Base-by-base conservation (phyloP, 1,284 basidiomycete genomes). In the Leccinum subrobustum region DNA sequence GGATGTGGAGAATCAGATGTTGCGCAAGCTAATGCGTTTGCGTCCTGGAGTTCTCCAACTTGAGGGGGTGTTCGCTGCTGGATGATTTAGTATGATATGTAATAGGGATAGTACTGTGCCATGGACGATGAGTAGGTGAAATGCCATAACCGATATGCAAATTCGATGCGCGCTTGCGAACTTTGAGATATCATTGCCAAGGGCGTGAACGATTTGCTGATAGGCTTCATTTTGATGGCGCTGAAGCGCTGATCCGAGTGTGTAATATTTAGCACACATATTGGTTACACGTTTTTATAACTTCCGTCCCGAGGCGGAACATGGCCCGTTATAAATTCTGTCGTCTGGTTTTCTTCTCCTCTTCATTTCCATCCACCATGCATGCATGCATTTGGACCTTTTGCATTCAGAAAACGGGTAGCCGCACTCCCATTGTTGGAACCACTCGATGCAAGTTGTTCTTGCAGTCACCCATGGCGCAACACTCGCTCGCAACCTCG, bases 11-110 rank as follows among this genome's bases (percentile, higher is more conserved):
- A 53, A 64, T 58, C 57, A 54, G 42, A 56, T 61, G 57, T 58
- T 60, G 11, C 16, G 31, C 56, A 37, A 54, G 18, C 31, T 39
- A 44, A 8, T 52, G 58, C 54, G 67, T 57, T 71, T 54, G 54
- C 56, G 25, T 57, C 60, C 57, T 47, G 54, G 47, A 60, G 61
- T 57, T 51, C 18, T 57, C 27, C 59, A 18, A 18, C 54, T 48
- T 37, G 18, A 0, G 39, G 14, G 25, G 53, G 52, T 60, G 44
- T 52, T 47, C 27, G 57, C 42, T 35, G 18, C 12, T 48, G 59
- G 69, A 67, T 53, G 53, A 12, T 72, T 60, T 37, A 11, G 53
- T 67, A 60, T 20, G 52, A 57, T 70, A 71, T 70, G 60, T 69
- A 68, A 69, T 57, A 52, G 39, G 29, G 52, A 58, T 57, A 29